A percentile compares a stretch with the other conserved stretches of the same genome.
Evolutionary conservation across 257 asterid species (phyloP).

Genomic region (Solanum chmielewskii): DNA sequence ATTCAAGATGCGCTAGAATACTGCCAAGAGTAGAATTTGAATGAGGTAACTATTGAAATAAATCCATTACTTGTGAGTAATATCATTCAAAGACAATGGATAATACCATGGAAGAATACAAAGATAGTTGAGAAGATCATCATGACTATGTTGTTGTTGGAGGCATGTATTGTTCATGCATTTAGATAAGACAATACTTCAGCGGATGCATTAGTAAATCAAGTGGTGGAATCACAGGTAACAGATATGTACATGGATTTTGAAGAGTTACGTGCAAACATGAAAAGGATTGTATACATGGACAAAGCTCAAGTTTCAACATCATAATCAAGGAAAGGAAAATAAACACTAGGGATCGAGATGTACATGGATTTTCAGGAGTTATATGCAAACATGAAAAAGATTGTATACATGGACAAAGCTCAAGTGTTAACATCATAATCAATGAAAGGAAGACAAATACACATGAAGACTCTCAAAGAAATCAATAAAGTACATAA

Average conservation of each 20-base stretch:
- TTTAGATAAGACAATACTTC: not conserved
- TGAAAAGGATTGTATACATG: too few species aligned
- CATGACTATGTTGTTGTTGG: not conserved
- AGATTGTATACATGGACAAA: not conserved
- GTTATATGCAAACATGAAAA: too few species aligned
- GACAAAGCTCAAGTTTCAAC: not conserved
- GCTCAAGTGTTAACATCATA: not conserved
- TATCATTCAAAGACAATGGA: not conserved
- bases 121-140: not conserved
- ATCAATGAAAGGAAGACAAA: not conserved
- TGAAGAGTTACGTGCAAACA: too few species aligned
- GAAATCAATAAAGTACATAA: not conserved
- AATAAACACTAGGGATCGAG: too few species aligned
- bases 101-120: not conserved
- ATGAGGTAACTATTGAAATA: not conserved
- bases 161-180: not conserved
- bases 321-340: not conserved
- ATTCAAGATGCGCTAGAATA: not conserved
- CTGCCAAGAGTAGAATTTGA: not conserved
- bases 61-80: not conserved
- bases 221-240: not conserved
- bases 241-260: not conserved
- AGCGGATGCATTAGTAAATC: not conserved
- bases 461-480: not conserved
- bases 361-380: too few species aligned